Evolutionary conservation across 768 basidiomycete genomes (phyloP), one percentile per base, ranked within the genome.

Genomic region (Saitozyma podzolica): DNA sequence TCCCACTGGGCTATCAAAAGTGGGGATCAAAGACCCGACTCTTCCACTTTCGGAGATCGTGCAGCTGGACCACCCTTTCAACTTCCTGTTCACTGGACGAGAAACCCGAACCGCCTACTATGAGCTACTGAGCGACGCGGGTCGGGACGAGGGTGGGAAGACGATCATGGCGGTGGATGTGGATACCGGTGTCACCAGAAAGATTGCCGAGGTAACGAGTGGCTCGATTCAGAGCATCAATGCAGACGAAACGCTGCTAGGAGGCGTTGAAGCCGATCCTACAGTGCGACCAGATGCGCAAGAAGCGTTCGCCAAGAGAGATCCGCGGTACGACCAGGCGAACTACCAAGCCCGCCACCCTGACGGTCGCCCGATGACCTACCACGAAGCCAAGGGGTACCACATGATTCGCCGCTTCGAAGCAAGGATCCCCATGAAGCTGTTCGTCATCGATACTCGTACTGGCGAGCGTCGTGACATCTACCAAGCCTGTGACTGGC

Each of bases 301-400:
- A 29, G 29, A 29, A 29, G 29, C 29, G 29, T 29, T 29, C 29
- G 29, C 29, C 29, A 29, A 29, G 5, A 29, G 66, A 8, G 66
- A 63, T 55, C 59, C 59, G 1, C 19, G 48, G 17, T 60, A 52
- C 20, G 66, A 68, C 54, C 66, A 68, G 42, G 59, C 59, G 14
- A 54, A 61, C 16, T 68, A 63, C 40, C 49, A 49, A 41, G 63
- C 66, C 9, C 58, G 58, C 16, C 62, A 60, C 59, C 60, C 66
- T 3, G 66, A 68, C 59, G 63, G 66, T 2, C 57, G 59, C 29
- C 63, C 63, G 9, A 68, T 68, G 66, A 52, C 63, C n/a, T 64
- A 64, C 53, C 59, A 58, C n/a, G 66, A 68, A 50, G 66, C 66
- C 6, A 68, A 64, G 43, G 66, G 62, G 54, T 54, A 61, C 16